Evolutionary conservation across 352 stramenopile species (phyloP).

Genomic region (Aphanomyces euteiches): DNA sequence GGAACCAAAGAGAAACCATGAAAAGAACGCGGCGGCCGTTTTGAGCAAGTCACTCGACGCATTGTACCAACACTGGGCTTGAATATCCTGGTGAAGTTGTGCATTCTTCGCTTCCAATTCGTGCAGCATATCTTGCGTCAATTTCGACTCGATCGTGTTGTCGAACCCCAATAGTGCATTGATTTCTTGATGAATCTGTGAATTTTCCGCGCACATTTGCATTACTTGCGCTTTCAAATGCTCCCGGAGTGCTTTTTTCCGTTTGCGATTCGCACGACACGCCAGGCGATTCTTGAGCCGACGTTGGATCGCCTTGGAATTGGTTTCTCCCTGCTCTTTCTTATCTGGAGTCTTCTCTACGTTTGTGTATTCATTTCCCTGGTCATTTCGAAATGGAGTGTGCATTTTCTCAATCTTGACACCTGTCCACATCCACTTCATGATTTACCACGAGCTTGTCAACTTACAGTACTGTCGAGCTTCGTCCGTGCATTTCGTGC

Average conservation of each 20-base stretch:
- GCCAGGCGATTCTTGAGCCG: conserved; percentile 28
- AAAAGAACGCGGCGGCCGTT: not conserved
- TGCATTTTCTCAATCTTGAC: conserved; percentile 26
- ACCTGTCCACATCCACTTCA: not conserved
- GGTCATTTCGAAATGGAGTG: not conserved
- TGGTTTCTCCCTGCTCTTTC: not conserved
- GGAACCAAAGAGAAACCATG: not conserved
- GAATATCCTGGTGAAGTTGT: not conserved
- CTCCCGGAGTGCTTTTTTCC: conserved; percentile 24
- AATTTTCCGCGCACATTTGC: conserved; percentile 5
- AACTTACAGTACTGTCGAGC: conserved; percentile 24
- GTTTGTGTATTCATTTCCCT: too few species aligned
- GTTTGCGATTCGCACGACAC: conserved; percentile 29
- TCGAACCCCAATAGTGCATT: conserved; percentile 22
- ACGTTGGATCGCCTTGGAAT: conserved; percentile 23
- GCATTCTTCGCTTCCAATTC: not conserved
- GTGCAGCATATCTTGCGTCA: not conserved
- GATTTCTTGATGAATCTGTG: conserved; percentile 23
- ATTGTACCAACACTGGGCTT: not conserved
- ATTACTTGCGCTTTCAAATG: conserved; percentile 22
- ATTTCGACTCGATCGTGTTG: not conserved
- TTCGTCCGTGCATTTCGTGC: conserved; percentile 22
- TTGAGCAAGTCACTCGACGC: not conserved
- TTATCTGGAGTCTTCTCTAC: too few species aligned
- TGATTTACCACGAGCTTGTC: not conserved